phyloP scores from a whole-genome alignment of 2,329 filamentous ascomycete genomes.

The Neofusicoccum cordaticola region DNA sequence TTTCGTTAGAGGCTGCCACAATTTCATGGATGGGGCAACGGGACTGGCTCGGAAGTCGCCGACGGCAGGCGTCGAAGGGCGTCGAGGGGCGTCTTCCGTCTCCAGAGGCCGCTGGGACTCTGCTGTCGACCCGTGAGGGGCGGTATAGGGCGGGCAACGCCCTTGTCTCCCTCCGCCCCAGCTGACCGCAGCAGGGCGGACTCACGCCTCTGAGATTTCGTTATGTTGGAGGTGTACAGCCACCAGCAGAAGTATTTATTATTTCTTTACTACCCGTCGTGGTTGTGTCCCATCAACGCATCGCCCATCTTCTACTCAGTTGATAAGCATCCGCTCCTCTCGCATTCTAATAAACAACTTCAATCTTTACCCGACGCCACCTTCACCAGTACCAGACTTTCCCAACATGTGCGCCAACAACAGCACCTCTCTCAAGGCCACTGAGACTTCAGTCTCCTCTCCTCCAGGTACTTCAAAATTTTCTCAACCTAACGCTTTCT shows the following conservation, averaged over 20 bases:
- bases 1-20: neutral
- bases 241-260: neutral
- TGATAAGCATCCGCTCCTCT: too few species aligned
- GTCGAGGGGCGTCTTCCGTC: neutral
- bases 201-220: neutral
- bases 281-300: too few species aligned
- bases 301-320: too few species aligned
- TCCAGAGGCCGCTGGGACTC: neutral
- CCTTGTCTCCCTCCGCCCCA: neutral
- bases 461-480: neutral
- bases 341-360: too few species aligned
- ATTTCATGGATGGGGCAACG: neutral
- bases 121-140: neutral
- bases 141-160: neutral
- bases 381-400: neutral
- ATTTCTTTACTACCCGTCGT: too few species aligned
- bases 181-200: constrained; percentile 4
- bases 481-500: constrained; percentile 1
- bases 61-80: neutral
- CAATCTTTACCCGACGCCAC: neutral
- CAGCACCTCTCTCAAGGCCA: neutral
- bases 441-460: neutral
- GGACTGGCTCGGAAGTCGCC: neutral
- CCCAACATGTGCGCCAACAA: neutral
- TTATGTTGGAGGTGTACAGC: neutral